Percentiles rank a stretch among this genome's conserved stretches.
Conservation (phyloP, 768 basidiomycete species). For the Leucocoprinus sp. region DNA sequence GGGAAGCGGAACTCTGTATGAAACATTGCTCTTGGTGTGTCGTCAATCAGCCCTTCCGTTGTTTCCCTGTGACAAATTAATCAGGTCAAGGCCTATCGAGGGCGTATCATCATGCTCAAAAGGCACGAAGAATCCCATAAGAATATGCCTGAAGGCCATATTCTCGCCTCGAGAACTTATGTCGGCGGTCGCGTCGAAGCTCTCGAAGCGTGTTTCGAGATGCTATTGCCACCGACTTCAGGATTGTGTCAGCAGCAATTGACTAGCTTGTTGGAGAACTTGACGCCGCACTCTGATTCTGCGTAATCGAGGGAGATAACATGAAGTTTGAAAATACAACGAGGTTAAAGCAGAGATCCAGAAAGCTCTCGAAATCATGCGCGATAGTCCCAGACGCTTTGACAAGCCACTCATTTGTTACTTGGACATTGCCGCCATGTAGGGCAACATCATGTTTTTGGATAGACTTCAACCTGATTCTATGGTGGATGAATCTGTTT, state of each 20-base stretch:
- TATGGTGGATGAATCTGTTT: slow-evolving; percentile 94
- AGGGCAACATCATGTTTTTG: slow-evolving; percentile 99
- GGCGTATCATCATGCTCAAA: slow-evolving; percentile 95
- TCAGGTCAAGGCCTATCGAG: slow-evolving; percentile 93
- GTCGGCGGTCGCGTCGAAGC: slow-evolving; percentile 99
- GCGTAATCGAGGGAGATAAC: slow-evolving; percentile 79
- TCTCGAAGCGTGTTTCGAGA: slow-evolving; percentile 96
- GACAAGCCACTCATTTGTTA: slow-evolving; percentile 98
- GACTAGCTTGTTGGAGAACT: slow-evolving; percentile 93
- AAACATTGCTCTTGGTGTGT: slow-evolving; percentile 92
- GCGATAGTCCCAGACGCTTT: slow-evolving; percentile 80
- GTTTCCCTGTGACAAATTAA: slow-evolving; percentile 4
- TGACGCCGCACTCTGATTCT: slow-evolving; percentile 86
- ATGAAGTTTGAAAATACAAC: slow-evolving; percentile 77
- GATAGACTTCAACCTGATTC: slow-evolving; percentile 98
- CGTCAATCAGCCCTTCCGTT: neutral
- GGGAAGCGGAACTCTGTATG: slow-evolving; percentile 94
- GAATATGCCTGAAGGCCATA: slow-evolving; percentile 90
- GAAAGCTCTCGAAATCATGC: slow-evolving; percentile 75
- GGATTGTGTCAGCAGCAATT: slow-evolving; percentile 80
- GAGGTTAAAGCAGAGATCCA: slow-evolving; percentile 80
- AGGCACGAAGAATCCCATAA: slow-evolving; percentile 89
- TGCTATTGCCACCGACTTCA: slow-evolving; percentile 93
- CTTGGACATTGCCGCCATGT: slow-evolving; percentile 98
- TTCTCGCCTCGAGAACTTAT: slow-evolving; percentile 96